Evolutionary conservation across 75 land plant genomes (phyloP).

Genomic region (Gnetum montanum): DNA sequence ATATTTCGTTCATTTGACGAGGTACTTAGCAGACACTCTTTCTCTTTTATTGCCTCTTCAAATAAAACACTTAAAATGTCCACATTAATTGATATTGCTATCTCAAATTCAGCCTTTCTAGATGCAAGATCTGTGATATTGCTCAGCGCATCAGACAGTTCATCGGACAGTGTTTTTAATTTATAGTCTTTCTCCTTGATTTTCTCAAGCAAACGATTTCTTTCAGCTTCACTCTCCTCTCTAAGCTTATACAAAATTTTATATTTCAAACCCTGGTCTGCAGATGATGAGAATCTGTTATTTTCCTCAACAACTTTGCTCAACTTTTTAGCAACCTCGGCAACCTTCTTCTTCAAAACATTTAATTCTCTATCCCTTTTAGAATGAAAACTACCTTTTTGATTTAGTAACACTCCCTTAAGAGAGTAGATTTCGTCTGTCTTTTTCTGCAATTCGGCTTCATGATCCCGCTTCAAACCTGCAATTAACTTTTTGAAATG

Average conservation of each 20-base stretch:
- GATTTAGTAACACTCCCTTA: constrained; percentile 32
- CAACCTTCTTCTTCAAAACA: constrained; percentile 32
- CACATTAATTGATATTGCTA: constrained; percentile 11
- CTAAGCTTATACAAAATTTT: constrained; percentile 6
- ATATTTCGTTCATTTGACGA: constrained; percentile 4
- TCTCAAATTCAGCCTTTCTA: constrained; percentile 9
- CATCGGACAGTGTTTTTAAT: constrained; percentile 11
- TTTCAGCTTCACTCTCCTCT: constrained; percentile 29
- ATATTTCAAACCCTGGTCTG: constrained; percentile 9
- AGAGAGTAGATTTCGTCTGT: constrained; percentile 40
- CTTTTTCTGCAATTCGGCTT: constrained; percentile 22
- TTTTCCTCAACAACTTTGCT: constrained; percentile 29
- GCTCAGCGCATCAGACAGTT: constrained; percentile 22
- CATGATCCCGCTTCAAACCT: constrained; percentile 37
- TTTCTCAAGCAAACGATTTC: constrained; percentile 10
- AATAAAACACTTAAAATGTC: constrained; percentile 14
- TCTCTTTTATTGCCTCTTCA: constrained; percentile 15
- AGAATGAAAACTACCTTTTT: constrained; percentile 16
- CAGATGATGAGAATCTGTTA: constrained; percentile 11
- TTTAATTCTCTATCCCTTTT: constrained; percentile 44
- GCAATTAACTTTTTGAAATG: constrained; percentile 32
- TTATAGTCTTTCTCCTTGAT: constrained; percentile 20
- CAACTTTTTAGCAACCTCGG: constrained; percentile 27
- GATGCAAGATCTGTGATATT: constrained; percentile 11
- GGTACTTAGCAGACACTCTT: not conserved